Percentiles rank a stretch among this genome's conserved stretches.
Evolutionary conservation across 345 rosid genomes (phyloP).

Genomic region (Euphorbia lathyris): DNA sequence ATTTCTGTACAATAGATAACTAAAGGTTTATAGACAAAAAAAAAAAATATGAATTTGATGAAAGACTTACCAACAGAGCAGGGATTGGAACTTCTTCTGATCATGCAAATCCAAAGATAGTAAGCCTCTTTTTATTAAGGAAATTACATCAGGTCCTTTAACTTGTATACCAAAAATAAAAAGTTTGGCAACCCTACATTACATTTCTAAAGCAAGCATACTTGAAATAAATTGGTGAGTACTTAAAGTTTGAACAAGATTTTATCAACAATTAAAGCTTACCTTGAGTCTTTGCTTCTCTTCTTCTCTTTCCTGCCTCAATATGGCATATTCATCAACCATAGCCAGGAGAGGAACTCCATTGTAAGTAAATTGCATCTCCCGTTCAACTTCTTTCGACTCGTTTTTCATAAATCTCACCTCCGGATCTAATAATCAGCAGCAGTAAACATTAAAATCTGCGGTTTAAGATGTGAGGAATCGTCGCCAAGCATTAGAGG

Average conservation of each 20-base stretch:
- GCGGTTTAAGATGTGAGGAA: too few relatives aligned
- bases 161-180: not conserved
- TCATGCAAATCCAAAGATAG: slow-evolving; percentile 36
- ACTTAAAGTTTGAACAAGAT: not conserved
- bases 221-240: not conserved
- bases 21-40: too few relatives aligned
- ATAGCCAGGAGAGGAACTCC: slow-evolving; percentile 93
- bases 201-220: not conserved
- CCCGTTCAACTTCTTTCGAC: slow-evolving; percentile 78
- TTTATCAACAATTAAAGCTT: slow-evolving; percentile 19
- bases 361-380: slow-evolving; percentile 64
- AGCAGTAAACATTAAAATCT: too few relatives aligned
- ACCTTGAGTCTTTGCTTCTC: slow-evolving; percentile 84
- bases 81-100: slow-evolving; percentile 83
- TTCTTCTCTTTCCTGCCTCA: slow-evolving; percentile 92
- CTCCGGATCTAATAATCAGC: too few relatives aligned
- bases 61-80: too few relatives aligned
- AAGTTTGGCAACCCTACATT: not conserved
- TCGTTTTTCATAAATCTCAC: too few relatives aligned
- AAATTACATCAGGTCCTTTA: not conserved
- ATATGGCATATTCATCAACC: slow-evolving; percentile 92
- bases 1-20: too few relatives aligned
- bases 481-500: too few relatives aligned
- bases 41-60: too few relatives aligned
- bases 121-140: not conserved